Conservation (phyloP, 768 basidiomycete species). For the Kwoniella heveanensis region DNA sequence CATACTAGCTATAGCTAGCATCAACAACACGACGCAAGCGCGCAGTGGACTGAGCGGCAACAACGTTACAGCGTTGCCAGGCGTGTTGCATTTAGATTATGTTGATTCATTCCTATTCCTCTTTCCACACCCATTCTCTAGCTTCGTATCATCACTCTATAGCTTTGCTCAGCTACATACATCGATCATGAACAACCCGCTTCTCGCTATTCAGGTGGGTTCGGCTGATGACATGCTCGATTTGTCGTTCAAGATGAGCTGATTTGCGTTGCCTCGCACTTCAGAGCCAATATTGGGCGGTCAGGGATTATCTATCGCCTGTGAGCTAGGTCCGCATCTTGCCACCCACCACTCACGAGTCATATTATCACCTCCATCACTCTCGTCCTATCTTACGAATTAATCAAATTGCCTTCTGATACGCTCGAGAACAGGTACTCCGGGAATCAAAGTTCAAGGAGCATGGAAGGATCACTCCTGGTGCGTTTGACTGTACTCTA, state of each 20-base stretch:
- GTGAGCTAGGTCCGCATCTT: constrained; percentile 33
- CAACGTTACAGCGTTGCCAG: background rate
- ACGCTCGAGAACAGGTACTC: constrained; percentile 64
- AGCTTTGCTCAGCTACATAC: background rate
- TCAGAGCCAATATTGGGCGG: constrained; percentile 91
- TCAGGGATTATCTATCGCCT: constrained; percentile 82
- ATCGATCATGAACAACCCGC: constrained; percentile 49
- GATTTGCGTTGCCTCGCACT: no score
- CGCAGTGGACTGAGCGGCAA: constrained; percentile 1
- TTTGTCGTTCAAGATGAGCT: no score
- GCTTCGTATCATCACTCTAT: no score
- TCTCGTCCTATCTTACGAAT: background rate
- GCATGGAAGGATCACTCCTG: constrained; percentile 92
- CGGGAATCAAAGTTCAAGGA: constrained; percentile 99
- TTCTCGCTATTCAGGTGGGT: constrained; percentile 55
- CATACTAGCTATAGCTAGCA: background rate
- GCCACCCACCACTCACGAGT: constrained; percentile 15
- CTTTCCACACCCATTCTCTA: background rate
- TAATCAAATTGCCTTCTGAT: background rate
- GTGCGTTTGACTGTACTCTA: no score
- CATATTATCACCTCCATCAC: background rate
- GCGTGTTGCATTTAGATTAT: background rate
- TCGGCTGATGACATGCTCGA: no score
- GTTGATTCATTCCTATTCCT: constrained; percentile 1
- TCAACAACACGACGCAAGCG: background rate